phyloP scores from a whole-genome alignment of 179 eudicot genomes.

The Beta corolliflora region DNA sequence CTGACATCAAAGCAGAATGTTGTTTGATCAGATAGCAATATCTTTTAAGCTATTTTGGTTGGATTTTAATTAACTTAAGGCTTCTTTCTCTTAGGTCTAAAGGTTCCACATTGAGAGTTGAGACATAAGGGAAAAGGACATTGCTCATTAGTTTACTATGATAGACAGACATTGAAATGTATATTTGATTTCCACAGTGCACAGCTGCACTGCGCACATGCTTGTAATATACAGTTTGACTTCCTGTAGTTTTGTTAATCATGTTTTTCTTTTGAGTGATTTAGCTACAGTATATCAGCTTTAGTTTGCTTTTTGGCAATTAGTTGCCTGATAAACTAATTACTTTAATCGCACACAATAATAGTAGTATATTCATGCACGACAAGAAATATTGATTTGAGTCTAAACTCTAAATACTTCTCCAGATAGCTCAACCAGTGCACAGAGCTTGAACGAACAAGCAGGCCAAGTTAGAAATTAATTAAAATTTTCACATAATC shows the following conservation, averaged over 20 bases:
- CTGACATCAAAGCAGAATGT: slow-evolving; percentile 39
- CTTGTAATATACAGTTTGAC: not conserved
- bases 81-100: not conserved
- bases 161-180: not conserved
- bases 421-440: not conserved
- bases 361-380: not conserved
- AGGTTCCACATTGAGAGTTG: not conserved
- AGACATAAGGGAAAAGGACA: not conserved
- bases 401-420: not conserved
- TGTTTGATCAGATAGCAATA: not conserved
- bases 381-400: no score
- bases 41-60: not conserved
- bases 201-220: not conserved
- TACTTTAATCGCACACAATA: not conserved
- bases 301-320: not conserved
- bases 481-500: not conserved
- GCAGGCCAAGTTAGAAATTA: not conserved
- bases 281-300: no score
- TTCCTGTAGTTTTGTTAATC: not conserved
- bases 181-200: not conserved
- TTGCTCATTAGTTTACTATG: no score
- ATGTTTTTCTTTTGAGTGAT: not conserved
- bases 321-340: not conserved
- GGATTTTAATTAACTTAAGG: not conserved
- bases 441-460: not conserved